phyloP scores from a whole-genome alignment of 306 rosid genomes.

The Ziziphus jujuba region DNA sequence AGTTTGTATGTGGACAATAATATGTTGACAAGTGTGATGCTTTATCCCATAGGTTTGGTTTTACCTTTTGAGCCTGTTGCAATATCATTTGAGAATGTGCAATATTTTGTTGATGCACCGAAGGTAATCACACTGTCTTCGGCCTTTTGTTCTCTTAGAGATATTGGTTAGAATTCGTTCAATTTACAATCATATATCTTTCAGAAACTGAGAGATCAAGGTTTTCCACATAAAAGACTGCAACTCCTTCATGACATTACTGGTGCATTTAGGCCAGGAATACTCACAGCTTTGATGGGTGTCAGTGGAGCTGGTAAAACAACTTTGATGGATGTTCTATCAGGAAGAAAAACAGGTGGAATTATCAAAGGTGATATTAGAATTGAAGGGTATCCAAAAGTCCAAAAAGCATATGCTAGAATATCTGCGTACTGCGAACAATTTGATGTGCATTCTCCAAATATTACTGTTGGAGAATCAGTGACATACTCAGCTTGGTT shows the following conservation, averaged over 20 bases:
- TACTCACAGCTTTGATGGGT: slow-evolving; percentile 61
- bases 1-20: too few relatives aligned
- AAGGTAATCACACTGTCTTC: slow-evolving; percentile 10
- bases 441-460: slow-evolving; percentile 56
- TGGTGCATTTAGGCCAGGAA: slow-evolving; percentile 51
- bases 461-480: slow-evolving; percentile 52
- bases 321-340: slow-evolving; percentile 67
- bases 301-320: slow-evolving; percentile 72
- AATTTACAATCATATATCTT: neutral
- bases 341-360: slow-evolving; percentile 64
- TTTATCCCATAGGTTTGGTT: slow-evolving; percentile 12
- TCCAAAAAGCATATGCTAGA: slow-evolving; percentile 52
- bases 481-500: slow-evolving; percentile 59
- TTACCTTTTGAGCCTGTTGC: slow-evolving; percentile 28
- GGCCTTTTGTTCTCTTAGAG: too few relatives aligned
- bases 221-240: slow-evolving; percentile 9
- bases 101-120: slow-evolving; percentile 34
- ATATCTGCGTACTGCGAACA: slow-evolving; percentile 61
- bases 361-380: slow-evolving; percentile 47
- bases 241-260: slow-evolving; percentile 38
- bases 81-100: slow-evolving; percentile 35
- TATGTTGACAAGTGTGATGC: neutral
- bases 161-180: too few relatives aligned
- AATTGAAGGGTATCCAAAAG: slow-evolving; percentile 56
- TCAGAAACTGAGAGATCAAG: slow-evolving; percentile 33